These are phyloP conservation scores for Epithemia pelagica DNA, from an alignment of 108 stramenopile genomes.

Conservation along the genomic window DNA sequence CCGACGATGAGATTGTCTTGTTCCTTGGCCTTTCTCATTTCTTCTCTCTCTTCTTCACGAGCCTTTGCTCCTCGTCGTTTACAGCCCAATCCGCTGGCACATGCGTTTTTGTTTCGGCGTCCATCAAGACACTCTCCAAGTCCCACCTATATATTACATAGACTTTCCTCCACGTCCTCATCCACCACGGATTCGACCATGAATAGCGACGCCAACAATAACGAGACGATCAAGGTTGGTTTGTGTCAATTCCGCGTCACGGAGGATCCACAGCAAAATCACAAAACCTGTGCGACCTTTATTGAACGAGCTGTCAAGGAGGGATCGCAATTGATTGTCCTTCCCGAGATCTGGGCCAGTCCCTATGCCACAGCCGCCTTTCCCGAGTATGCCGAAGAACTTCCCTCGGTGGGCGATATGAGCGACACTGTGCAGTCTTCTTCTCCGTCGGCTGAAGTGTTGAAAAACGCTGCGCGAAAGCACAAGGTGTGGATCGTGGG, in stretches of 20 bases:
- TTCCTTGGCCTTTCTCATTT: neutral
- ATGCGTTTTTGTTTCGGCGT: no score
- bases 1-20: neutral
- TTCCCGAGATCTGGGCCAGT: conserved; percentile 98
- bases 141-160: no score
- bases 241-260: conserved; percentile 89
- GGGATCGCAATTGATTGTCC: conserved; percentile 77
- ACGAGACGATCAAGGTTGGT: conserved; percentile 44
- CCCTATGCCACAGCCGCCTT: conserved; percentile 97
- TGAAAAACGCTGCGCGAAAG: conserved; percentile 56
- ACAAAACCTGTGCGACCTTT: conserved; percentile 52
- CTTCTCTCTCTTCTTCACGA: neutral
- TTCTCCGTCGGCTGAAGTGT: conserved; percentile 40
- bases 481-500: conserved; percentile 88
- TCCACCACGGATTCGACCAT: no score
- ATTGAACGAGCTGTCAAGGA: conserved; percentile 55
- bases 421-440: neutral
- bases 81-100: neutral
- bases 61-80: neutral
- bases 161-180: no score
- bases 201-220: no score
- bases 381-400: conserved; percentile 89
- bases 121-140: no score
- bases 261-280: conserved; percentile 72
- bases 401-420: conserved; percentile 56